Percentiles rank a stretch among this genome's conserved stretches.
Evolutionary conservation across 345 rosid species (phyloP).

Genomic region (Populus davidiana): DNA sequence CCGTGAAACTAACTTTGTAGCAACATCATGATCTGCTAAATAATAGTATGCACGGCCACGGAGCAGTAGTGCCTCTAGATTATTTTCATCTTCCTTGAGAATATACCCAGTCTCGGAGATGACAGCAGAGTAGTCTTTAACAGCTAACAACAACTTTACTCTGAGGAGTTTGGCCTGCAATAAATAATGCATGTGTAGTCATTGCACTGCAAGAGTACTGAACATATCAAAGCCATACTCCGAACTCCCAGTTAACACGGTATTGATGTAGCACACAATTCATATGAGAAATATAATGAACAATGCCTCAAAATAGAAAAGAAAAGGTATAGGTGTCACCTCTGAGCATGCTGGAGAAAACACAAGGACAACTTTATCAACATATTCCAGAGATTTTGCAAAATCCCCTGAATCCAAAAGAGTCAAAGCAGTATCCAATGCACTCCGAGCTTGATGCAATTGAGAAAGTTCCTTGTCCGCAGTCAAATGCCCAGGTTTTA

Average conservation of each 20-base stretch:
- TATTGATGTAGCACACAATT: too few relatives aligned
- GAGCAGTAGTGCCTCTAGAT: constrained; percentile 80
- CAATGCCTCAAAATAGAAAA: background rate
- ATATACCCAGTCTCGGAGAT: constrained; percentile 82
- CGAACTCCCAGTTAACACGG: too few relatives aligned
- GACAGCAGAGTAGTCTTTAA: constrained; percentile 74
- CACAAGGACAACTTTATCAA: constrained; percentile 89
- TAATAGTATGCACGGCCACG: constrained; percentile 99
- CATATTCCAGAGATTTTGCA: constrained; percentile 67
- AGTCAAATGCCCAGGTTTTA: constrained; percentile 57
- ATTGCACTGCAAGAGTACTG: constrained; percentile 5
- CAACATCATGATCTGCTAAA: constrained; percentile 98
- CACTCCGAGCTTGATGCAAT: constrained; percentile 77
- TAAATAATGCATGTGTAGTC: background rate
- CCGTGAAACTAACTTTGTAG: constrained; percentile 56
- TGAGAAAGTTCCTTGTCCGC: constrained; percentile 97
- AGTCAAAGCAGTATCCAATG: constrained; percentile 62
- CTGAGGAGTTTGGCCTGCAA: constrained; percentile 84
- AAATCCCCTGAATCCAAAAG: constrained; percentile 68
- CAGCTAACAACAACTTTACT: constrained; percentile 62
- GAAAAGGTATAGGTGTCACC: constrained; percentile 39
- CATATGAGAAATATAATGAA: background rate
- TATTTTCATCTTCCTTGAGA: constrained; percentile 83
- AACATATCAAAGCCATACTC: background rate
- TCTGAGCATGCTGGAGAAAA: constrained; percentile 87